phyloP scores from a whole-genome alignment of 768 basidiomycete genomes.

The Leccinum pellstonianum region DNA sequence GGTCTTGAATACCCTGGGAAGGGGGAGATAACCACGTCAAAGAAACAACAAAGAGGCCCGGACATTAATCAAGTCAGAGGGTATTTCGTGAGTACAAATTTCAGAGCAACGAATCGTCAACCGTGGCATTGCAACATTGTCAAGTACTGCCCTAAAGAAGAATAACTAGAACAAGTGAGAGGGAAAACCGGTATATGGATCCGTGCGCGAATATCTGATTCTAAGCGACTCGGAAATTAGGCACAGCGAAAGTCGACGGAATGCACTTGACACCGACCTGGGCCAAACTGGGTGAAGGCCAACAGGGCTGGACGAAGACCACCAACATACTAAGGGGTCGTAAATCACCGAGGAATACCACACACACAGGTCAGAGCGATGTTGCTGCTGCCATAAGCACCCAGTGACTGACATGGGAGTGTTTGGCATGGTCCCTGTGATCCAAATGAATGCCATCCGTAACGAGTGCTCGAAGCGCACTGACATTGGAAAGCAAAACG shows the following conservation, averaged over 20 bases:
- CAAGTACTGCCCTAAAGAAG: background rate
- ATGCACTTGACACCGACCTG: background rate
- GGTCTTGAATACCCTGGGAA: too few relatives aligned
- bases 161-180: too few relatives aligned
- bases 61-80: background rate
- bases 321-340: background rate
- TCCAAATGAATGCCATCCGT: background rate
- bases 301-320: background rate
- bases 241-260: too few relatives aligned
- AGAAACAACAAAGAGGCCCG: too few relatives aligned
- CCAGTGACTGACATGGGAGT: background rate
- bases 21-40: too few relatives aligned
- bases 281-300: background rate
- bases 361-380: background rate
- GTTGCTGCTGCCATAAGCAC: background rate
- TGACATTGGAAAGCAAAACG: background rate
- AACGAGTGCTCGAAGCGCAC: too few relatives aligned
- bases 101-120: background rate
- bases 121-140: background rate
- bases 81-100: background rate
- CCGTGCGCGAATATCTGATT: background rate
- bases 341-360: too few relatives aligned
- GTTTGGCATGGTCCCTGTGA: background rate
- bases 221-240: background rate
- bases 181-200: background rate